Conservation (phyloP, 805 yeast genomes). For the Zygosaccharomyces bisporus region DNA sequence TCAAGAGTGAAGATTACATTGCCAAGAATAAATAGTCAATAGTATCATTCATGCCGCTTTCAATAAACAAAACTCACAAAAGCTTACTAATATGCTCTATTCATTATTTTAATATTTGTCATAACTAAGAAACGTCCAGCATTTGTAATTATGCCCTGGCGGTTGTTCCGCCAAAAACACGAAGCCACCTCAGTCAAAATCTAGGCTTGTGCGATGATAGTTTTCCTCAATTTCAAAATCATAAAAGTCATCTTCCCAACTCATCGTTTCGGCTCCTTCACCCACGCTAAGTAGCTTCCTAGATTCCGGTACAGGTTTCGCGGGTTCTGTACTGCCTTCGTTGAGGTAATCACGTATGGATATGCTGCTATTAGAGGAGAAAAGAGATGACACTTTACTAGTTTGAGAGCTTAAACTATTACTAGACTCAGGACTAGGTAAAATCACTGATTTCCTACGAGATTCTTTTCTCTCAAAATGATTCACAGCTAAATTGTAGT, state of each 20-base stretch:
- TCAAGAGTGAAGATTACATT: no score
- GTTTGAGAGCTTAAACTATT: constrained; percentile 12
- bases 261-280: background rate
- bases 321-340: constrained; percentile 20
- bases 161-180: background rate
- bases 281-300: constrained; percentile 2
- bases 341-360: constrained; percentile 27
- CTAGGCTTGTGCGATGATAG: constrained; percentile 3
- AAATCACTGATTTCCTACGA: constrained; percentile 2
- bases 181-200: background rate
- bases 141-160: background rate
- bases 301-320: background rate
- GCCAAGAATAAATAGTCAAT: no score
- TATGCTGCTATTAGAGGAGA: constrained; percentile 20
- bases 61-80: no score
- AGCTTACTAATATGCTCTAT: no score
- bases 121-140: constrained; percentile 4
- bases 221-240: background rate
- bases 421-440: constrained; percentile 10
- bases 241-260: constrained; percentile 2
- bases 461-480: constrained; percentile 13
- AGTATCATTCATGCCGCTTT: no score
- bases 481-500: constrained; percentile 28
- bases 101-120: background rate
- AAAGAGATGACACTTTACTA: constrained; percentile 20